Percentiles rank a stretch among this genome's conserved stretches.
phyloP scores from a whole-genome alignment of 108 stramenopile genomes.

The Nitzschia sp. region DNA sequence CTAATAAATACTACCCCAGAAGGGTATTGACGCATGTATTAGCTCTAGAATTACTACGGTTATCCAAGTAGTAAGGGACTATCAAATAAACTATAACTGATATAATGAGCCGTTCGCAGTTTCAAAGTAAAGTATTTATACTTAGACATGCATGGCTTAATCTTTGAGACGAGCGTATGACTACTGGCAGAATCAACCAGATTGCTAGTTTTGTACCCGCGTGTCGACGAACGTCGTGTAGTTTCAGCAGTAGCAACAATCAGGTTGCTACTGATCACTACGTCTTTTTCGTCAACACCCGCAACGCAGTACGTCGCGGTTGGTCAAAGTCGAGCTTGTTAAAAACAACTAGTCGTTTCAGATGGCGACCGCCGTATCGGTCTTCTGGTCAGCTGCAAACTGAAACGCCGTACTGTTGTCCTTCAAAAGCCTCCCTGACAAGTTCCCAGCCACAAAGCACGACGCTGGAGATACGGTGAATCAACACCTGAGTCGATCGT shows the following conservation, averaged over 20 bases:
- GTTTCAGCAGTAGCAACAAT: no score
- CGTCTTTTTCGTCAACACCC: not conserved
- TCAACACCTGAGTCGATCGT: not conserved
- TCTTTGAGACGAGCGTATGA: conserved; percentile 99
- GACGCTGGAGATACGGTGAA: not conserved
- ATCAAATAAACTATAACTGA: conserved; percentile 99
- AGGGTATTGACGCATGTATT: conserved; percentile 93
- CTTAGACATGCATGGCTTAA: conserved; percentile 99
- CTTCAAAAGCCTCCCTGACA: not conserved
- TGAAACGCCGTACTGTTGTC: not conserved
- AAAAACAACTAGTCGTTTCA: not conserved
- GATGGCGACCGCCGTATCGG: not conserved
- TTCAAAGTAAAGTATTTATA: conserved; percentile 91
- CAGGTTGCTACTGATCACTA: not conserved
- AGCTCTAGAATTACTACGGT: conserved; percentile 98
- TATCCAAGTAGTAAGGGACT: conserved; percentile 98
- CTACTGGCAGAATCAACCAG: conserved; percentile 99
- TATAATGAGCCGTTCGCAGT: conserved; percentile 99
- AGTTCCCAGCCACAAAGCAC: not conserved
- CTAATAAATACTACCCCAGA: conserved; percentile 95
- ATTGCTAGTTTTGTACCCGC: conserved; percentile 61
- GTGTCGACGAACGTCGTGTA: no score
- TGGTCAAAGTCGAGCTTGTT: not conserved
- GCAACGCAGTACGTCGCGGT: not conserved
- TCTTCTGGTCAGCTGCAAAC: not conserved